A percentile compares a stretch with the other conserved stretches of the same genome.
Conservation (phyloP, 345 rosid species). For the Hypericum androsaemum region DNA sequence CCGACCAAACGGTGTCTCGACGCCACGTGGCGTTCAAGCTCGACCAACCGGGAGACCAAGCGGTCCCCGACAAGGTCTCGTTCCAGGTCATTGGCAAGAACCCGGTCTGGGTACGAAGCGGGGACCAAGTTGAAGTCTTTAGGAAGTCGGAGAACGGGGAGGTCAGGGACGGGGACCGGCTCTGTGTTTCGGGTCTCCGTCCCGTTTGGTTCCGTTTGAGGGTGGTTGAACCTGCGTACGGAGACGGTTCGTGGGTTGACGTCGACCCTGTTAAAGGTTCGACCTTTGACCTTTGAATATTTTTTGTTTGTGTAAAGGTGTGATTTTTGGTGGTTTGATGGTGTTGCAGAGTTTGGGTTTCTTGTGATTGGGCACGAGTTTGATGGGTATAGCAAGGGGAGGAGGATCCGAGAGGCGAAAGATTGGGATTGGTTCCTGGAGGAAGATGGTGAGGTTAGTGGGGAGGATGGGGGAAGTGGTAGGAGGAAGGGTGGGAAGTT, state of each 20-base stretch:
- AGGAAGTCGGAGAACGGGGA: conserved; percentile 43
- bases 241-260: conserved; percentile 11
- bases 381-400: conserved; percentile 45
- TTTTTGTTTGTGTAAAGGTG: not conserved
- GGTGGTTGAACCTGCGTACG: conserved; percentile 11
- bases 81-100: conserved; percentile 60
- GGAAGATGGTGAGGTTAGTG: conserved; percentile 27
- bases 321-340: not conserved
- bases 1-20: conserved; percentile 55
- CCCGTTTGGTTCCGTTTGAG: conserved; percentile 53
- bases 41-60: conserved; percentile 10
- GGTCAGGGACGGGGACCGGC: conserved; percentile 38
- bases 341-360: conserved; percentile 72
- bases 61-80: conserved; percentile 30
- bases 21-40: conserved; percentile 38
- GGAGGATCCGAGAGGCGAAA: conserved; percentile 22
- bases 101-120: conserved; percentile 50
- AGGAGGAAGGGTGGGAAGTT: conserved; percentile 1
- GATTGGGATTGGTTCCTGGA: conserved; percentile 82
- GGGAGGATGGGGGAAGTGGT: conserved; percentile 23
- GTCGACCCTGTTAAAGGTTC: conserved; percentile 63
- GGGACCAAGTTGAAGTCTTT: conserved; percentile 28
- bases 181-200: conserved; percentile 42
- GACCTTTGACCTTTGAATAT: not conserved
- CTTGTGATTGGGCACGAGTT: conserved; percentile 65